phyloP scores from a whole-genome alignment of 2,329 filamentous ascomycete genomes.

The Didymella pomorum region DNA sequence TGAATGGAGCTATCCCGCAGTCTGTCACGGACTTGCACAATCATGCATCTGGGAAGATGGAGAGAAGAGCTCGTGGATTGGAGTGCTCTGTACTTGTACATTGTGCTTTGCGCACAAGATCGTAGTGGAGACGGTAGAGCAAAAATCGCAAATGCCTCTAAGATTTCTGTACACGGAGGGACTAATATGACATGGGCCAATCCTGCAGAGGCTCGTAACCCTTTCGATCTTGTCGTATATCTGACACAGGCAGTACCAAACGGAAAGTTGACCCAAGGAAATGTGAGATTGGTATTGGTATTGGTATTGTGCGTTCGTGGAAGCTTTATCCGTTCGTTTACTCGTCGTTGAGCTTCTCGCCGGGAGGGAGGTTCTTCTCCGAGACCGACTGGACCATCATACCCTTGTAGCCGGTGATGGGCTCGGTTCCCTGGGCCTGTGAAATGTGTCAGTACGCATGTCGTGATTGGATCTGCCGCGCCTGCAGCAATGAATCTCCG shows the following conservation, averaged over 20 bases:
- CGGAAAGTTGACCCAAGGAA: constrained; percentile 48
- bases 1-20: background rate
- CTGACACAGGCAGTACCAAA: constrained; percentile 50
- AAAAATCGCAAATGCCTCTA: constrained; percentile 45
- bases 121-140: constrained; percentile 26
- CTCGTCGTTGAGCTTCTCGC: constrained; percentile 44
- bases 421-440: constrained; percentile 50
- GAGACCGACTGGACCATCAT: constrained; percentile 53
- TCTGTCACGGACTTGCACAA: constrained; percentile 9
- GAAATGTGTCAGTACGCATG: constrained; percentile 26
- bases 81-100: constrained; percentile 35
- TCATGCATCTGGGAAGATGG: background rate
- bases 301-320: constrained; percentile 43
- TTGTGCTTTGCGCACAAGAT: constrained; percentile 26
- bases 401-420: constrained; percentile 51
- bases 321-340: constrained; percentile 34
- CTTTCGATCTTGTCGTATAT: constrained; percentile 40
- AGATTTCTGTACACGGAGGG: constrained; percentile 49
- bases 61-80: constrained; percentile 30
- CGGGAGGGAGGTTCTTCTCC: constrained; percentile 39
- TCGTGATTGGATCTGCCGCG: background rate
- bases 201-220: constrained; percentile 34
- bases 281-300: constrained; percentile 41
- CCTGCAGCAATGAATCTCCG: constrained; percentile 45
- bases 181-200: constrained; percentile 49